Percentiles rank a stretch among this genome's conserved stretches.
Evolutionary conservation across 495 filamentous ascomycete species (phyloP).

Genomic region (Neurospora sp.): DNA sequence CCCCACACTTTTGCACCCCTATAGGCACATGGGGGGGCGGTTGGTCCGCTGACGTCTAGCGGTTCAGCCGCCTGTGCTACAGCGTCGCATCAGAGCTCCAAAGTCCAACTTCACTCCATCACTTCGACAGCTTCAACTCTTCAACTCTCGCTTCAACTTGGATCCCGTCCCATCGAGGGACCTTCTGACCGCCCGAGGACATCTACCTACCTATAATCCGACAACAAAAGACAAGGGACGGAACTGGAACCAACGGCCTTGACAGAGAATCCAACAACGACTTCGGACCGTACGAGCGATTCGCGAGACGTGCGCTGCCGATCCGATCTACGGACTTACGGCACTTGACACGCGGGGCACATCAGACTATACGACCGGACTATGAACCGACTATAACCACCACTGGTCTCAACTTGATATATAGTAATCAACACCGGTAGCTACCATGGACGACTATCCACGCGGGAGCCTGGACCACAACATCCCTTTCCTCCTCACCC

Average conservation of each 20-base stretch:
- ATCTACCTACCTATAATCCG: background rate
- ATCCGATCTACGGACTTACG: background rate
- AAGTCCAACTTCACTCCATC: background rate
- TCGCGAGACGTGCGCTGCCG: background rate
- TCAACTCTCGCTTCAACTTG: background rate
- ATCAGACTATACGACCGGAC: background rate
- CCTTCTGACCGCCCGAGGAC: background rate
- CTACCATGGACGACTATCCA: constrained; percentile 77
- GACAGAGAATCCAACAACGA: background rate
- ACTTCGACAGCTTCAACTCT: background rate
- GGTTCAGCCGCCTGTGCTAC: background rate
- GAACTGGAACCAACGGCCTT: background rate
- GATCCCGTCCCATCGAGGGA: background rate
- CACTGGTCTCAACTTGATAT: background rate
- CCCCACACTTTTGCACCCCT: background rate
- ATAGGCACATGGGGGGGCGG: background rate
- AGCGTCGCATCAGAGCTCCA: background rate
- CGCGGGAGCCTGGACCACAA: constrained; percentile 71
- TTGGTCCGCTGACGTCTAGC: background rate
- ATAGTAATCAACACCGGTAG: background rate
- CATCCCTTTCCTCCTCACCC: constrained; percentile 67
- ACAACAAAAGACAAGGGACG: background rate
- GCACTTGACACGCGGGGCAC: background rate
- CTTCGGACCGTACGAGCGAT: background rate
- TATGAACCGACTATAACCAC: background rate